Evolutionary conservation across 306 rosid species (phyloP).

Genomic region (Cucurbita pepo): DNA sequence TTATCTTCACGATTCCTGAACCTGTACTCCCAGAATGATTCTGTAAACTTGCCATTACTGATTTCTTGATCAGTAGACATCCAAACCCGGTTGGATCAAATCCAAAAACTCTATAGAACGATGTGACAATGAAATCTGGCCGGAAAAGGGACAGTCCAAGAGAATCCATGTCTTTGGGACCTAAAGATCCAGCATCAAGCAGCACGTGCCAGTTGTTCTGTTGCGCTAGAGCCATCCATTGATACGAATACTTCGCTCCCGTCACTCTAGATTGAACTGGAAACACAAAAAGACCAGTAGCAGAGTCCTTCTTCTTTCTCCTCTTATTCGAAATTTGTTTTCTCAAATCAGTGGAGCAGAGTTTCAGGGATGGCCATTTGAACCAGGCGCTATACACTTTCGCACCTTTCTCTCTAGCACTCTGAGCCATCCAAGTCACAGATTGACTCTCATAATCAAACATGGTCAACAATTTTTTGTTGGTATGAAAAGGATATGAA

Average conservation of each 20-base stretch:
- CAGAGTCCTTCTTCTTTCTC: slow-evolving; percentile 83
- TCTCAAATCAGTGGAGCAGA: slow-evolving; percentile 87
- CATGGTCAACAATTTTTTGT: slow-evolving; percentile 84
- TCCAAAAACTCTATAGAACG: slow-evolving; percentile 93
- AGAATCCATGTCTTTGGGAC: slow-evolving; percentile 98
- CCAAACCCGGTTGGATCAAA: slow-evolving; percentile 96
- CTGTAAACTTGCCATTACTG: slow-evolving; percentile 77
- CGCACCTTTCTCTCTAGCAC: slow-evolving; percentile 87
- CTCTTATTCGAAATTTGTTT: slow-evolving; percentile 78
- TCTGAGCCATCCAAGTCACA: slow-evolving; percentile 87
- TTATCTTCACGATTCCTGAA: slow-evolving; percentile 89
- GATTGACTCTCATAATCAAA: slow-evolving; percentile 97
- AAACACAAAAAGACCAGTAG: slow-evolving; percentile 80
- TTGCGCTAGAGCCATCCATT: slow-evolving; percentile 98
- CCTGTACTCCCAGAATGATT: slow-evolving; percentile 81
- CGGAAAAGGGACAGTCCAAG: slow-evolving; percentile 88
- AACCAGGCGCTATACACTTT: slow-evolving; percentile 84
- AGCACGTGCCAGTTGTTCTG: slow-evolving; percentile 97
- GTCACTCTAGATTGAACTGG: slow-evolving; percentile 96
- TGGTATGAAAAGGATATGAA: slow-evolving; percentile 83
- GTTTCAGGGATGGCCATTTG: slow-evolving; percentile 93
- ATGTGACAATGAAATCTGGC: slow-evolving; percentile 87
- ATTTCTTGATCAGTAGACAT: slow-evolving; percentile 82
- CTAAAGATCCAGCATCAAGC: slow-evolving; percentile 91
- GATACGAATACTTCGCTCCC: slow-evolving; percentile 89